Conservation (phyloP, 371 early-diverging fungal genomes). For the Mortierella sp. region DNA sequence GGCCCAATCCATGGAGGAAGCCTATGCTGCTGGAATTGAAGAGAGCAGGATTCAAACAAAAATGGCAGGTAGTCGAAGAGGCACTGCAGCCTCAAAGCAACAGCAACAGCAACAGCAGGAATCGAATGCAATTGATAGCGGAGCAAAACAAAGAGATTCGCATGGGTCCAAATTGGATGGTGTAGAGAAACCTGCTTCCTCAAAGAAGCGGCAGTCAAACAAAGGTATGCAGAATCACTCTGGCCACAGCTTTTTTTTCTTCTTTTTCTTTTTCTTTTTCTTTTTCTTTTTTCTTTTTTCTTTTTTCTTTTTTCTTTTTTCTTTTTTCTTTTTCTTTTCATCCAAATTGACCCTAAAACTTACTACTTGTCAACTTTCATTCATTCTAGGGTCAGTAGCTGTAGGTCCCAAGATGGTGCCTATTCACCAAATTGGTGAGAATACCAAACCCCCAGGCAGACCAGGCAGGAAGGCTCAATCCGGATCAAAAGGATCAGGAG, state of each 20-base stretch:
- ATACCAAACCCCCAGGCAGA: background rate
- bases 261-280: background rate
- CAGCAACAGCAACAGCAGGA: conserved; percentile 4
- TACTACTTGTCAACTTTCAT: background rate
- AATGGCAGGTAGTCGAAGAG: too few species aligned
- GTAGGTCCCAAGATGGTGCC: conserved; percentile 6
- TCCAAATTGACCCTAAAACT: too few species aligned
- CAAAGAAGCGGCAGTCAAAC: conserved; percentile 23
- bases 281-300: too few species aligned
- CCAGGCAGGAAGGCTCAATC: background rate
- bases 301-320: background rate
- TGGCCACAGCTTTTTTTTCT: too few species aligned
- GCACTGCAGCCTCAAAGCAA: background rate
- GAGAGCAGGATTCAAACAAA: too few species aligned
- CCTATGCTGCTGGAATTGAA: too few species aligned
- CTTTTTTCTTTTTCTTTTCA: background rate
- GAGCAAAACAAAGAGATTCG: too few species aligned
- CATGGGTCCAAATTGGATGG: too few species aligned
- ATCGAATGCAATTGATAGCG: background rate
- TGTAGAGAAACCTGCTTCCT: background rate
- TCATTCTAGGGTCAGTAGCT: background rate
- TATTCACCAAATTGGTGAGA: background rate
- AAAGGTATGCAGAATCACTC: conserved; percentile 9
- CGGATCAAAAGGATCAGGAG: too few species aligned
- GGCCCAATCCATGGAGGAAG: too few species aligned